Evolutionary conservation across 345 rosid species (phyloP).

Genomic region (Eucalyptus grandis): DNA sequence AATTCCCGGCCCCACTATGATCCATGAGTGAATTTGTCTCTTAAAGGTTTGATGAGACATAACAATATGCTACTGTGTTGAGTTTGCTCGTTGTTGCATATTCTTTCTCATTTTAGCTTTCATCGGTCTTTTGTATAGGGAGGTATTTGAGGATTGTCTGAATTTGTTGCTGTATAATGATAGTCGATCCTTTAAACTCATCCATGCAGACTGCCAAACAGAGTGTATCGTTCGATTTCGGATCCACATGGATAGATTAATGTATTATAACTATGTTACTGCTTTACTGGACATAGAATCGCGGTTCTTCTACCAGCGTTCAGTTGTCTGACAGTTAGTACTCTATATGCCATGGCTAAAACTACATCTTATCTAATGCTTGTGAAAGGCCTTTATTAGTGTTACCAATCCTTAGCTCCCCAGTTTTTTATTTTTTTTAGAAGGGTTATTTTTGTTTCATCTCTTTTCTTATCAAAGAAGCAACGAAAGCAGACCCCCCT

Average conservation of each 20-base stretch:
- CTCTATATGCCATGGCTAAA: not conserved
- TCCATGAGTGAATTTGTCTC: not conserved
- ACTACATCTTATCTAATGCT: not conserved
- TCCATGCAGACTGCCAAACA: not conserved
- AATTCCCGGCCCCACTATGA: conserved; percentile 11
- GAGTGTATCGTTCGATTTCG: not conserved
- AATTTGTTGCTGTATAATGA: not conserved
- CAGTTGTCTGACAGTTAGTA: not conserved
- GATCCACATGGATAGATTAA: not conserved
- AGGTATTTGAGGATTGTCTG: not conserved
- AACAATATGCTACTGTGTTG: not conserved
- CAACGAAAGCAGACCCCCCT: not conserved
- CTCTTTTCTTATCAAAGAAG: not conserved
- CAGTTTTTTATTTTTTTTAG: not conserved
- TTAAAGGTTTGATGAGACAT: not conserved
- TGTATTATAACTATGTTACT: not conserved
- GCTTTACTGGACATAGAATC: not conserved
- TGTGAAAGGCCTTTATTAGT: not conserved
- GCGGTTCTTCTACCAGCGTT: not conserved
- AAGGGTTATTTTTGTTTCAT: not conserved
- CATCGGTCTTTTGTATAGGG: not conserved
- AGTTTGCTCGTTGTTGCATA: not conserved
- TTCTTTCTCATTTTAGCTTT: not conserved
- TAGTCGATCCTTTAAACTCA: not conserved
- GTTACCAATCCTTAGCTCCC: not conserved